Evolutionary conservation across 1,139 yeast genomes (phyloP).

Genomic region (Maudiozyma humilis): DNA sequence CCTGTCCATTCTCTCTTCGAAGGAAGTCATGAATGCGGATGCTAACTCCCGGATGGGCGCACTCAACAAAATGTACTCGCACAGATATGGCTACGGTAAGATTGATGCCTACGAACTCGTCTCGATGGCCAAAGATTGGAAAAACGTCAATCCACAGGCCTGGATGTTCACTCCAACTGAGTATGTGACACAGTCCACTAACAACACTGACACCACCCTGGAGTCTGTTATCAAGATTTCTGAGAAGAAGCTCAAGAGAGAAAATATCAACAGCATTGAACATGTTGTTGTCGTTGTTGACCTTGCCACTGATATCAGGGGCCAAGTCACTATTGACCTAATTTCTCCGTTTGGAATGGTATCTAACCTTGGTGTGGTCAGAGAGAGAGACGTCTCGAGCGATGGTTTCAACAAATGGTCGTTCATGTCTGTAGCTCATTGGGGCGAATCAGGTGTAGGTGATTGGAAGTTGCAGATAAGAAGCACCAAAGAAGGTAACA

Average conservation of each 20-base stretch:
- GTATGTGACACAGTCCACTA: constrained; percentile 22
- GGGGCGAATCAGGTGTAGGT: constrained; percentile 86
- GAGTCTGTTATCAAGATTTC: constrained; percentile 43
- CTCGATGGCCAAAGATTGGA: constrained; percentile 68
- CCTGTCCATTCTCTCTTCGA: constrained; percentile 63
- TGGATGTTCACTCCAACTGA: constrained; percentile 50
- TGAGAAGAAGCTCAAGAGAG: constrained; percentile 40
- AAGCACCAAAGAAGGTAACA: constrained; percentile 36
- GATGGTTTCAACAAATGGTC: constrained; percentile 78
- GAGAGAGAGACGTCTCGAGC: constrained; percentile 48
- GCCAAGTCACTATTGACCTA: constrained; percentile 58
- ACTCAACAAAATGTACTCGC: constrained; percentile 61
- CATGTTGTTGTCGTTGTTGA: constrained; percentile 80
- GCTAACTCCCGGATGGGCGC: constrained; percentile 59
- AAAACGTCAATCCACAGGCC: constrained; percentile 80
- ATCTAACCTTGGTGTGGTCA: constrained; percentile 67
- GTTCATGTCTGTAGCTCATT: constrained; percentile 95
- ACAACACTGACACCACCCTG: constrained; percentile 28
- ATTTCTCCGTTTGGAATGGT: constrained; percentile 67
- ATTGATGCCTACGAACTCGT: constrained; percentile 77
- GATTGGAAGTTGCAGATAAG: constrained; percentile 70
- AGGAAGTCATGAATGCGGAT: constrained; percentile 59
- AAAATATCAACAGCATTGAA: constrained; percentile 67
- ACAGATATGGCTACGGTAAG: constrained; percentile 87
- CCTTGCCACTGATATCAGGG: constrained; percentile 58